Base-by-base conservation (phyloP, 805 yeast genomes). In the Maudiozyma pseudohumilis region DNA sequence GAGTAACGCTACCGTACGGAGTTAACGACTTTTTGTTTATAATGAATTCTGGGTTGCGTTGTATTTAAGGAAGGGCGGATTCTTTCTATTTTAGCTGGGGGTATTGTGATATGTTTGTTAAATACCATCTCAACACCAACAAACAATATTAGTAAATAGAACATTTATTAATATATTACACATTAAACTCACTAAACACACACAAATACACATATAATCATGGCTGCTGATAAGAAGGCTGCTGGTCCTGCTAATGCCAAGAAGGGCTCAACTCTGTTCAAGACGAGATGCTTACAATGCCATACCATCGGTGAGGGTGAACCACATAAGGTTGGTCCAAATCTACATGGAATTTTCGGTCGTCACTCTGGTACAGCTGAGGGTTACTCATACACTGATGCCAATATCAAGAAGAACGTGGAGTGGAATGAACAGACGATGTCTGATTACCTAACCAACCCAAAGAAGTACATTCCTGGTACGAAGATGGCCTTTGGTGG, bases 401-500 rank as follows among this genome's bases (percentile, higher is more conserved):
- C 98, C 64, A 89, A 89, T 85, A 84, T 85, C 77, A 81, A 80
- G 74, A 87, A 87, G 72, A 94, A 87, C 62, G 94, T 92, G 47
- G 55, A 56, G 43, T 92, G 98, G 98, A 55, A 60, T 51, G 87
- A 78, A 61, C 87, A 87, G 64, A 75, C 86, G 66, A 76, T 92
- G 82, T 74, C 81, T 56, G 95, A 84, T 67, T 92, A 92, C 81
- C 78, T 92, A 69, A 94, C 83, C 71, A 92, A 92, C 84, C 98
- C 98, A 73, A 92, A 92, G 94, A 92, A 92, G 75, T 92, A 87
- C 76, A 87, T 92, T 56, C 98, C 98, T 65, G 98, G 98, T 69
- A 92, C 97, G 74, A 92, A 92, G 83, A 92, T 92, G 98, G 97
- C 98, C 50, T 92, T 89, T 60, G 98, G 96, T 72, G 98, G 98